Conservation (phyloP, 306 rosid species). For the Arachis hypogaea region DNA sequence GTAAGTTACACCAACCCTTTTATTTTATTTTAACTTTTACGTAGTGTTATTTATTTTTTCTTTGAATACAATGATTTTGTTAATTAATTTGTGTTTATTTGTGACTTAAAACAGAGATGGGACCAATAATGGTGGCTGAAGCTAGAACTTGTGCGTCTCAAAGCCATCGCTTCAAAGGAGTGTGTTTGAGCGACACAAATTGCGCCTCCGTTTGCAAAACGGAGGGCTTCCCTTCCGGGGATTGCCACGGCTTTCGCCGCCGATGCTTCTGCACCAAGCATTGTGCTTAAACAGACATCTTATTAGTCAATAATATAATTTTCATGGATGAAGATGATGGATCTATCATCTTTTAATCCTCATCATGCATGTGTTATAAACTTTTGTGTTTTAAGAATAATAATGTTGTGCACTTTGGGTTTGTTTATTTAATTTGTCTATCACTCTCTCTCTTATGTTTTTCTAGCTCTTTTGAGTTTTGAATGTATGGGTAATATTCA, state of each 20-base stretch:
- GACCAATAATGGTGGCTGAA: conserved; percentile 59
- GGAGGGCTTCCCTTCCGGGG: conserved; percentile 55
- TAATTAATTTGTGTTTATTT: too few species aligned
- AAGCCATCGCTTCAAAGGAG: conserved; percentile 60
- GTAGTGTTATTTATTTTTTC: too few species aligned
- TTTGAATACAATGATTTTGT: too few species aligned
- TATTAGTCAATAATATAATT: not conserved
- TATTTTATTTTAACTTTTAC: not conserved
- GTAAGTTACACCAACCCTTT: not conserved
- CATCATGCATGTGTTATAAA: not conserved
- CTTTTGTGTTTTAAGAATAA: not conserved
- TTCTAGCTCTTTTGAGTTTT: not conserved
- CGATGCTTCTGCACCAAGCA: conserved; percentile 62
- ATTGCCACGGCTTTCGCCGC: conserved; percentile 66
- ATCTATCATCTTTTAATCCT: not conserved
- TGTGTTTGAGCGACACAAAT: conserved; percentile 46
- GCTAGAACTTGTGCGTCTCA: conserved; percentile 54
- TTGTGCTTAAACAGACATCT: not conserved
- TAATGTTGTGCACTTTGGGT: not conserved
- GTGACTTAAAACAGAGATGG: conserved; percentile 45
- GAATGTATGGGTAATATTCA: not conserved
- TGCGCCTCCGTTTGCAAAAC: conserved; percentile 56
- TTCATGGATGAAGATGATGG: not conserved
- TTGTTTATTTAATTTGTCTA: too few species aligned
- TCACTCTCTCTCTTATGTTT: too few species aligned